A percentile compares a stretch with the other conserved stretches of the same genome.
phyloP scores from a whole-genome alignment of 768 basidiomycete genomes.

The Neoboletus brunneissimus region DNA sequence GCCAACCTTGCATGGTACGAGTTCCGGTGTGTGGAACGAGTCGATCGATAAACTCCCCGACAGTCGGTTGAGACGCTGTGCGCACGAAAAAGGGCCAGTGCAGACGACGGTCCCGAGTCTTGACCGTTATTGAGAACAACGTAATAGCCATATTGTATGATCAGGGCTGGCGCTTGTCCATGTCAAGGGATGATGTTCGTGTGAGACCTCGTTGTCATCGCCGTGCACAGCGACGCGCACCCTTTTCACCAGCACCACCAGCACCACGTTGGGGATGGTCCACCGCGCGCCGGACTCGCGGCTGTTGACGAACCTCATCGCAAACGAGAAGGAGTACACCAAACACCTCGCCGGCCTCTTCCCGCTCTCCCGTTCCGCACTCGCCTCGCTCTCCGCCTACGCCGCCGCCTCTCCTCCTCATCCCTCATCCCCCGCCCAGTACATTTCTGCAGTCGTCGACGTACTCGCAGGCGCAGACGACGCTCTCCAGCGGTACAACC shows the following conservation, averaged over 20 bases:
- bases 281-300: constrained; percentile 73
- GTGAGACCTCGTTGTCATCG: not conserved
- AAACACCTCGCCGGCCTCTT: constrained; percentile 59
- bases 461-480: constrained; percentile 64
- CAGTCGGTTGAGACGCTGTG: no score
- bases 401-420: constrained; percentile 58
- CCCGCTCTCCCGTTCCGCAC: constrained; percentile 55
- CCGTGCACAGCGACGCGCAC: not conserved
- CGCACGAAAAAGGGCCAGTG: no score
- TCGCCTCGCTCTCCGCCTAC: constrained; percentile 69
- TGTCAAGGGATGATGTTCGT: not conserved
- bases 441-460: constrained; percentile 45
- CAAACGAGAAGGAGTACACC: constrained; percentile 68
- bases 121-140: no score
- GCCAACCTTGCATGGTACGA: no score
- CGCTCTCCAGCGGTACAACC: constrained; percentile 59
- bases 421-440: constrained; percentile 11
- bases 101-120: no score
- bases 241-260: not conserved
- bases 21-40: no score
- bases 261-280: constrained; percentile 46
- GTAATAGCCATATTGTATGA: no score
- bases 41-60: no score
- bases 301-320: constrained; percentile 63
- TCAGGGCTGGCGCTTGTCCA: not conserved